Conservation (phyloP, 1,139 yeast genomes). For the Suhomyces kunorum region DNA sequence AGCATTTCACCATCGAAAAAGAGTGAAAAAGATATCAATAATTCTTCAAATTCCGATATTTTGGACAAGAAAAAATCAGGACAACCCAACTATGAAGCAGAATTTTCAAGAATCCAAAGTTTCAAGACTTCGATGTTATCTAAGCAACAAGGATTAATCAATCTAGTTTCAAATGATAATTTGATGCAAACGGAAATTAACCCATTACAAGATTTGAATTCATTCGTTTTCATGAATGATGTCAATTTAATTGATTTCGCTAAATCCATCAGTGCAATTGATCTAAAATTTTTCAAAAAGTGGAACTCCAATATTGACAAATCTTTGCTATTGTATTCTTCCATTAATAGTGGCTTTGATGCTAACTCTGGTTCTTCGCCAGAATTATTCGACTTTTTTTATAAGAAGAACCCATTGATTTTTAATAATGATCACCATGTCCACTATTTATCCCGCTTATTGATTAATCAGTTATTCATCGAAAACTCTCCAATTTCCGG, state of each 20-base stretch:
- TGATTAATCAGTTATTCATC: constrained; percentile 69
- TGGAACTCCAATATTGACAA: constrained; percentile 76
- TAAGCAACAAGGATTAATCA: constrained; percentile 39
- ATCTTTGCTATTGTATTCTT: constrained; percentile 38
- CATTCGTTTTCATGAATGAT: constrained; percentile 40
- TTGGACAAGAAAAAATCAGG: background rate
- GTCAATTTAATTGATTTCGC: constrained; percentile 54
- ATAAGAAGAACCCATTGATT: constrained; percentile 51
- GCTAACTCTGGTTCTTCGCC: constrained; percentile 10
- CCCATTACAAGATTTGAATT: constrained; percentile 37
- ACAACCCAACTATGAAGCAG: constrained; percentile 1
- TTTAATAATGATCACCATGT: constrained; percentile 68
- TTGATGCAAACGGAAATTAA: constrained; percentile 16
- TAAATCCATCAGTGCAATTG: constrained; percentile 56
- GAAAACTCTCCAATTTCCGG: constrained; percentile 30
- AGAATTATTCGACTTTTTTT: constrained; percentile 31
- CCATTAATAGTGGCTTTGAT: constrained; percentile 24
- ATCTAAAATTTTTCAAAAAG: constrained; percentile 51
- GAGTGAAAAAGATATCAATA: background rate
- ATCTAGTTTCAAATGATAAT: constrained; percentile 26
- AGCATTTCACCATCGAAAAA: background rate
- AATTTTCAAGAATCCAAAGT: constrained; percentile 17
- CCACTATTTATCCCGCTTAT: constrained; percentile 74
- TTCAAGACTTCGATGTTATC: constrained; percentile 38
- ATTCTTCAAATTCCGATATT: background rate